These are phyloP conservation scores for Garcileccinum viscosum DNA, from an alignment of 1,284 basidiomycete genomes.

Conservation along the genomic window DNA sequence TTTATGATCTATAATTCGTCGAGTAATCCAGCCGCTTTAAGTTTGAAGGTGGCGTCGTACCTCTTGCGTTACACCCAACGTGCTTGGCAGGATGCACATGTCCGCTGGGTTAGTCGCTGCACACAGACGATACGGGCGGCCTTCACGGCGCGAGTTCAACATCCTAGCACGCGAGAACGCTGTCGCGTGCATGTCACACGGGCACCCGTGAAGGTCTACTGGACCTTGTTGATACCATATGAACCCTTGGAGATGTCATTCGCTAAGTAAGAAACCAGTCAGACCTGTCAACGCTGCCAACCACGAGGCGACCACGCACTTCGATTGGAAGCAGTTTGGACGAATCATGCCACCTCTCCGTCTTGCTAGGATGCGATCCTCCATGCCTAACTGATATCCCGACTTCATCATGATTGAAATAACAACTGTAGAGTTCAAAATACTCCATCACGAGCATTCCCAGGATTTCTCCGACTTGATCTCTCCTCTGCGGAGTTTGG, in stretches of 20 bases:
- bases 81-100: constrained; percentile 80
- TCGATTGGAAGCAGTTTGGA: constrained; percentile 83
- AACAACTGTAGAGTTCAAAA: constrained; percentile 92
- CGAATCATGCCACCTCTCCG: constrained; percentile 74
- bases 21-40: constrained; percentile 6
- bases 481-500: constrained; percentile 88
- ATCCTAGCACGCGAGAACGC: constrained; percentile 66
- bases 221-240: constrained; percentile 83
- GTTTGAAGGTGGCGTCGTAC: constrained; percentile 47
- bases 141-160: constrained; percentile 57
- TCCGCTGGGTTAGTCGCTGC: constrained; percentile 61
- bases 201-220: constrained; percentile 85
- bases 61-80: constrained; percentile 86
- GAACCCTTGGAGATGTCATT: constrained; percentile 95
- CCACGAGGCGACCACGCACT: constrained; percentile 55
- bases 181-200: constrained; percentile 77
- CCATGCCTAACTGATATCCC: constrained; percentile 89
- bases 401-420: constrained; percentile 91
- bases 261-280: constrained; percentile 49
- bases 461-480: constrained; percentile 89
- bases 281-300: constrained; percentile 6
- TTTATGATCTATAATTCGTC: constrained; percentile 63
- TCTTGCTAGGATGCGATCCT: constrained; percentile 86
- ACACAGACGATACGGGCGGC: constrained; percentile 53
- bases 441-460: constrained; percentile 95